Evolutionary conservation across 805 yeast genomes (phyloP).

Genomic region (Candida qinlingensis): DNA sequence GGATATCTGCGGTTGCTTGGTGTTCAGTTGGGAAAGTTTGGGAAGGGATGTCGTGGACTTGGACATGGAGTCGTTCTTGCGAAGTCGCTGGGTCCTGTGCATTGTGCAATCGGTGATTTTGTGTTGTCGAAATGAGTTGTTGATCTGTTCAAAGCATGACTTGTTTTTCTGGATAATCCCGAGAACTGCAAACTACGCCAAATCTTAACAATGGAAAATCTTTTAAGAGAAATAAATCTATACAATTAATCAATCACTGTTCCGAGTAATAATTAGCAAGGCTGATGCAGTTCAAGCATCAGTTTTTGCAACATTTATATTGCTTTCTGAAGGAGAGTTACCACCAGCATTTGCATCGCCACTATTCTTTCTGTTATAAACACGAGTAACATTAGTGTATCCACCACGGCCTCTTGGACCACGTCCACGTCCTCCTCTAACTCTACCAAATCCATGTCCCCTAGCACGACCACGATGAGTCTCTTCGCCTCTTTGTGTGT

Average conservation of each 20-base stretch:
- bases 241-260: no score
- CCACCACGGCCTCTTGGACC: neutral
- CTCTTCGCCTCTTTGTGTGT: slow-evolving; percentile 6
- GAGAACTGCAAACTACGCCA: no score
- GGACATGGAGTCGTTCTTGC: neutral
- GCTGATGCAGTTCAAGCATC: no score
- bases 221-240: no score
- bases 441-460: slow-evolving; percentile 26
- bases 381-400: slow-evolving; percentile 1
- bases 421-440: slow-evolving; percentile 7
- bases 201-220: no score
- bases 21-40: neutral
- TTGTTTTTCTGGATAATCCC: no score
- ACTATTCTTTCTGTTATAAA: slow-evolving; percentile 1
- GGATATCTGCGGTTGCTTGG: neutral
- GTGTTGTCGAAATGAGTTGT: no score
- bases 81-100: neutral
- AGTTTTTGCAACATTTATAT: neutral
- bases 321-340: neutral
- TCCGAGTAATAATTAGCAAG: no score
- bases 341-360: neutral
- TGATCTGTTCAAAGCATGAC: no score
- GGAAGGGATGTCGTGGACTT: slow-evolving; percentile 8
- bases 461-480: slow-evolving; percentile 16
- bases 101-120: no score